phyloP scores from a whole-genome alignment of 2,329 filamentous ascomycete genomes.

The Colletotrichum neosansevieriae region DNA sequence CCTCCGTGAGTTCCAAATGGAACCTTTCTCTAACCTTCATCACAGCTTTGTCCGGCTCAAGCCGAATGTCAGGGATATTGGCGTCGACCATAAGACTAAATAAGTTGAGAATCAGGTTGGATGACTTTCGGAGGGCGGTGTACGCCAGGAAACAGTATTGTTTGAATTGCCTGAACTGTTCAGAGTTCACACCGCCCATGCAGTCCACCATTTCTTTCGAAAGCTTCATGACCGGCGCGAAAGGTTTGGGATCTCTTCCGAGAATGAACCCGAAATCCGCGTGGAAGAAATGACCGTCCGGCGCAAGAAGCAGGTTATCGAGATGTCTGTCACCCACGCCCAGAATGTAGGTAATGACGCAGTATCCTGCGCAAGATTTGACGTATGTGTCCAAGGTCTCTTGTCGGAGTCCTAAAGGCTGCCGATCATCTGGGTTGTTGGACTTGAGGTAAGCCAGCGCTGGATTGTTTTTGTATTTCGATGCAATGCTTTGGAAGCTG shows the following conservation, averaged over 20 bases:
- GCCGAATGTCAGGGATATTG: slow-evolving; percentile 93
- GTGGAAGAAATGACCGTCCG: slow-evolving; percentile 96
- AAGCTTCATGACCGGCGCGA: slow-evolving; percentile 96
- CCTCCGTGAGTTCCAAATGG: slow-evolving; percentile 89
- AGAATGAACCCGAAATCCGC: slow-evolving; percentile 99
- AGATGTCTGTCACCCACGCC: slow-evolving; percentile 96
- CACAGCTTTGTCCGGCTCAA: slow-evolving; percentile 94
- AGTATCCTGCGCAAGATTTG: slow-evolving; percentile 96
- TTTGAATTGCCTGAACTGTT: slow-evolving; percentile 90
- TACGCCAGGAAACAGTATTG: slow-evolving; percentile 97
- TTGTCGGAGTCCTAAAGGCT: slow-evolving; percentile 87
- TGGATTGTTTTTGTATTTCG: slow-evolving; percentile 80
- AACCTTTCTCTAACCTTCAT: slow-evolving; percentile 96
- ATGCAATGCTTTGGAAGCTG: slow-evolving; percentile 83
- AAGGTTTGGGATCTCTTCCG: slow-evolving; percentile 95
- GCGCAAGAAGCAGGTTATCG: slow-evolving; percentile 92
- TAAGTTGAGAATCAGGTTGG: slow-evolving; percentile 91
- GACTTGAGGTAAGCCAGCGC: slow-evolving; percentile 87
- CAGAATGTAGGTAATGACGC: slow-evolving; percentile 97
- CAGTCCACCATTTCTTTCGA: slow-evolving; percentile 99
- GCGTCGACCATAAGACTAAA: slow-evolving; percentile 98
- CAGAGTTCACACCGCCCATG: slow-evolving; percentile 87
- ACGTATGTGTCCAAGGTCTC: slow-evolving; percentile 96
- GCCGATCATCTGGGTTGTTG: slow-evolving; percentile 88
- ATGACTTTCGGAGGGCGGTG: slow-evolving; percentile 88